Evolutionary conservation across 1,139 yeast species (phyloP), one percentile per base, ranked within the genome.

Genomic region (Debaryomyces udenii): DNA sequence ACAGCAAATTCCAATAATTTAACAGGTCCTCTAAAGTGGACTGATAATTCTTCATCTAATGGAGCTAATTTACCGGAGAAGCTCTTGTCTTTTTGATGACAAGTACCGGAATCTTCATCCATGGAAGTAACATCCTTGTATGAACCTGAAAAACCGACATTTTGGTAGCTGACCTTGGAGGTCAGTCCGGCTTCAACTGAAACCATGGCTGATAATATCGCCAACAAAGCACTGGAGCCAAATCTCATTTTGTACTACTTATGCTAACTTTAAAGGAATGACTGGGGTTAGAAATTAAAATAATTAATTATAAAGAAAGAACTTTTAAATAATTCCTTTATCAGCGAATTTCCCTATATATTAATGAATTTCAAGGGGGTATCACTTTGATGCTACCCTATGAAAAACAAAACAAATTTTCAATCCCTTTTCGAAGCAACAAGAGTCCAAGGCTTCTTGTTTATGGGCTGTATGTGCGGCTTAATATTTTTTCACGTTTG

Each of bases 21-120:
- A 47, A 85, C 59, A 16, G 94, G 94, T 50, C 94, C 94, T 71
- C 94, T 80, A 63, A 85, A 78, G 61, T 86, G 94, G 26, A 85
- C 87, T n/a, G 90, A 81, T 40, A 86, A 66, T 54, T 81, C 88
- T 50, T 78, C 83, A 49, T 83, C 71, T 42, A 85, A 64, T 11
- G 94, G 94, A 35, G 90, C 69, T 62, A 81, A 77, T 42, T 75
- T 62, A 31, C 93, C 93, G 14, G 72, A 62, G 59, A 85, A 83
- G 39, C 74, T 56, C 27, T 64, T 52, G 37, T 72, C 55, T 47
- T 67, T 66, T 60, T 86, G 83, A 13, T 77, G 50, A 68, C 93
- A 84, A 13, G 63, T 48, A 27, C 78, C 81, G 23, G 68, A 50
- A 32, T 63, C 57, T 41, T 75, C 76, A 53, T 78, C 63, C 64